Base-by-base conservation (phyloP, 140 eudicot genomes). In the Stevia rebaudiana region DNA sequence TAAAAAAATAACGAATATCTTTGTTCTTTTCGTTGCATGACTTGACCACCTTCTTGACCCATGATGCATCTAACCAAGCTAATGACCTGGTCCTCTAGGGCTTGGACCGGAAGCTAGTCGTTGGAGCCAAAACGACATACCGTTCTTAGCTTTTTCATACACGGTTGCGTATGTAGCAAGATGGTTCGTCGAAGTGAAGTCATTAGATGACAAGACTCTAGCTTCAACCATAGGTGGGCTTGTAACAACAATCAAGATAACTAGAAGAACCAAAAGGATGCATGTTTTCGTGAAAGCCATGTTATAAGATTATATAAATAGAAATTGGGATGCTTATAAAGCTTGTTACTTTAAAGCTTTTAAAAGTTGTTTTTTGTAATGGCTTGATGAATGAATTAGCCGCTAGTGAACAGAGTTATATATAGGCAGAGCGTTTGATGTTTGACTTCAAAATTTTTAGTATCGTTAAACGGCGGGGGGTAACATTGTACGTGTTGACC, bases 101-200 rank as follows among this genome's bases (percentile, higher is more conserved):
- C 90, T 84, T 33, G 90, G 90, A 22, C 90, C 90, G 0, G 86
- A 80, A 0, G 83, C 81, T n/a, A 80, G 70, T 33, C 77, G 68
- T 63, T 77, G 75, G 46, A 86, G 84, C 84, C 84, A 86, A 67
- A 37, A 65, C 1, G 83, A 50, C 84, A 86, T 61, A 1, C 65
- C 47, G n/a, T 44, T 68, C 59, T 74, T 80, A 30, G 89, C 81
- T 22, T 69, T 78, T 43, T 61, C 74, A 22, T 77, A 82, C 16
- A 57, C 47, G 2, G 74, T 33, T 23, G 80, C 60, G 42, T 73
- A 83, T 5, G 80, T 65, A 31, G 68, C 63, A 33, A 78, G 76
- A 52, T 72, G 76, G 74, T 75, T 73, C 1, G 82, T 33, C 0
- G 6, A 63, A 0, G 67, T 53, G 65, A 76, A 78, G 72, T 84